Conservation (phyloP, 2,329 filamentous ascomycete species). For the Fusarium aywerte region DNA sequence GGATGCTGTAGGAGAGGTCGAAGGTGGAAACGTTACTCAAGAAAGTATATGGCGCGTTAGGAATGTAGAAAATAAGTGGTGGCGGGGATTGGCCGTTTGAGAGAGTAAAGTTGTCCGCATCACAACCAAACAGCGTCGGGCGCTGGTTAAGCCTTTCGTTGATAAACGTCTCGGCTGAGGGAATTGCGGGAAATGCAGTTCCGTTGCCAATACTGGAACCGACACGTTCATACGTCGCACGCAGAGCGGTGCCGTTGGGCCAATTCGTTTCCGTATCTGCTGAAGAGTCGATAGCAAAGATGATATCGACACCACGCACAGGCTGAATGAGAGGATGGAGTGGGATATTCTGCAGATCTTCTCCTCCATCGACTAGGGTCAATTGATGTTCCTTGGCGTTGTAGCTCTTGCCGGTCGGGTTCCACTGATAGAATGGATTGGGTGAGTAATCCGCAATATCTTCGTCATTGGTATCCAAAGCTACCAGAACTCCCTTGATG, state of each 20-base stretch:
- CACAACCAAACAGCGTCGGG: slow-evolving; percentile 74
- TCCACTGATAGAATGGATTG: slow-evolving; percentile 68
- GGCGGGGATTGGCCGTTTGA: slow-evolving; percentile 57
- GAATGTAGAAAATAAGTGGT: slow-evolving; percentile 87
- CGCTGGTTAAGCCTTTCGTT: slow-evolving; percentile 68
- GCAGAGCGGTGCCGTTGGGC: slow-evolving; percentile 70
- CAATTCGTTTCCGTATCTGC: slow-evolving; percentile 68
- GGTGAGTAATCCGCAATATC: slow-evolving; percentile 79
- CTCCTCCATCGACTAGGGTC: slow-evolving; percentile 82
- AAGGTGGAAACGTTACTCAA: slow-evolving; percentile 85
- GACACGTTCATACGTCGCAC: slow-evolving; percentile 67
- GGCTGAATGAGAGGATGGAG: slow-evolving; percentile 70
- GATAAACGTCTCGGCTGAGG: slow-evolving; percentile 65
- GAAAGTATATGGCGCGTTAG: slow-evolving; percentile 78
- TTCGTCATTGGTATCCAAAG: slow-evolving; percentile 68
- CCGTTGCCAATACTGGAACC: slow-evolving; percentile 60
- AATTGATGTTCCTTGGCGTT: slow-evolving; percentile 62
- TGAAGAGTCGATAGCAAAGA: slow-evolving; percentile 72
- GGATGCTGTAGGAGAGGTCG: slow-evolving; percentile 69
- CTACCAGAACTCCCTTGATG: slow-evolving; percentile 61
- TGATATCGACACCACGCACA: slow-evolving; percentile 65
- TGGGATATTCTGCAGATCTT: slow-evolving; percentile 83
- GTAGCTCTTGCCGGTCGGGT: slow-evolving; percentile 55
- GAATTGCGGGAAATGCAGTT: slow-evolving; percentile 68
- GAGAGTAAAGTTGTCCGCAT: slow-evolving; percentile 56